Conservation (phyloP, 352 stramenopile genomes). For the Pythium plurisporium region DNA sequence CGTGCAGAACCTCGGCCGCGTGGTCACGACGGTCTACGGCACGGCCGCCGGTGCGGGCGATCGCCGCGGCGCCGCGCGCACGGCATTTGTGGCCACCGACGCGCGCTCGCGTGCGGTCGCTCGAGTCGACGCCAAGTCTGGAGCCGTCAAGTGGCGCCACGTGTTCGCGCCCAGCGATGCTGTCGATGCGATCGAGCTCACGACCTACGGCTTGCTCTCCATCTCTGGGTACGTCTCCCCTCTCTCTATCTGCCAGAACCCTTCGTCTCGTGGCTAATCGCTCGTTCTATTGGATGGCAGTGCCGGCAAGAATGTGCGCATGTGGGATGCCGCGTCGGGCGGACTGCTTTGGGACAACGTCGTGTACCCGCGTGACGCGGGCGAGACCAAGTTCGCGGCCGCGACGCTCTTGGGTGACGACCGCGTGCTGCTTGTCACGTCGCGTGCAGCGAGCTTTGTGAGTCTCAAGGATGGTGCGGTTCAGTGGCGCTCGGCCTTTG, state of each 20-base stretch:
- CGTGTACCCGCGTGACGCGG: constrained; percentile 17
- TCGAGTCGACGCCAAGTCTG: constrained; percentile 61
- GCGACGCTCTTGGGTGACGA: constrained; percentile 47
- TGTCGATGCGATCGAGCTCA: constrained; percentile 67
- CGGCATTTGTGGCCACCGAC: constrained; percentile 73
- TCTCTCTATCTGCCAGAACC: too few relatives aligned
- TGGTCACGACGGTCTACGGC: constrained; percentile 41
- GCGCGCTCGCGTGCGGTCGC: constrained; percentile 52
- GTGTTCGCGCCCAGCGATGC: constrained; percentile 52
- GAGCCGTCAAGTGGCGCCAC: constrained; percentile 72
- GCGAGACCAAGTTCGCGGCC: constrained; percentile 27
- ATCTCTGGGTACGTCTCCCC: constrained; percentile 64
- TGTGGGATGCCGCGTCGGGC: constrained; percentile 64
- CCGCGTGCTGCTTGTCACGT: constrained; percentile 46
- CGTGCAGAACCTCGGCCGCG: constrained; percentile 54
- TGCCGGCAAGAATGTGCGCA: constrained; percentile 45
- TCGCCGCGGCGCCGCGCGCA: constrained; percentile 26
- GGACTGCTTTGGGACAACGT: constrained; percentile 69
- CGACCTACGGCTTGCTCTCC: constrained; percentile 57
- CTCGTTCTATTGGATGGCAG: constrained; percentile 28
- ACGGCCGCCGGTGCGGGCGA: too few relatives aligned
- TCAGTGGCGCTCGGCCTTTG: constrained; percentile 34
- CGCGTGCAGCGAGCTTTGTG: constrained; percentile 39
- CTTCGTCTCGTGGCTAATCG: too few relatives aligned
- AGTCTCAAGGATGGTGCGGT: constrained; percentile 55